phyloP scores from a whole-genome alignment of 2,329 filamentous ascomycete genomes.

The Penicillium sp. region DNA sequence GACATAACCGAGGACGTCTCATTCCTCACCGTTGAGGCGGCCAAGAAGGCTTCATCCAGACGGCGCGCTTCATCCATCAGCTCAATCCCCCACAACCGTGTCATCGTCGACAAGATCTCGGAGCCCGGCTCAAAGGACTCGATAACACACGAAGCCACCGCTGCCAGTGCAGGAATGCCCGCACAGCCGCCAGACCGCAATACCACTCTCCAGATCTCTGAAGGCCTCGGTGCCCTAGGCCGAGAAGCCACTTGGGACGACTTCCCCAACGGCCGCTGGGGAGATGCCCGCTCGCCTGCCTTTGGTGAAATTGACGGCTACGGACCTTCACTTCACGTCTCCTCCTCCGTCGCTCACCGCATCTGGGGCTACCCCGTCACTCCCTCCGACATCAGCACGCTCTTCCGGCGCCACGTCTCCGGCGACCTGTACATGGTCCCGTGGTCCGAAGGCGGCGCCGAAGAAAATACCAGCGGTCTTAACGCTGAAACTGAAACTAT shows the following conservation, averaged over 20 bases:
- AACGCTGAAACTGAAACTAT: slow-evolving; percentile 81
- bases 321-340: slow-evolving; percentile 91
- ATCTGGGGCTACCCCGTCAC: slow-evolving; percentile 83
- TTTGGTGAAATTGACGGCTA: slow-evolving; percentile 99
- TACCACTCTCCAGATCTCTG: slow-evolving; percentile 89
- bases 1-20: slow-evolving; percentile 41
- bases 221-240: slow-evolving; percentile 86
- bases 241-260: slow-evolving; percentile 98
- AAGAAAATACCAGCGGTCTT: slow-evolving; percentile 51
- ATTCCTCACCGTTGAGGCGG: slow-evolving; percentile 28
- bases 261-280: slow-evolving; percentile 95
- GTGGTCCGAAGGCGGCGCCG: slow-evolving; percentile 82
- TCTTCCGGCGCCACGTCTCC: slow-evolving; percentile 82
- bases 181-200: slow-evolving; percentile 73
- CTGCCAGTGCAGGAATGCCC: slow-evolving; percentile 77
- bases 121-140: slow-evolving; percentile 44
- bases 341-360: slow-evolving; percentile 77
- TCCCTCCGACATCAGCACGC: slow-evolving; percentile 71
- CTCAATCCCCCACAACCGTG: slow-evolving; percentile 83
- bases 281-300: slow-evolving; percentile 87
- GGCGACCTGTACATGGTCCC: slow-evolving; percentile 82
- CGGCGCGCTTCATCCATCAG: slow-evolving; percentile 78
- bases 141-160: slow-evolving; percentile 67
- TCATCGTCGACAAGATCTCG: slow-evolving; percentile 71
- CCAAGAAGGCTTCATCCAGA: slow-evolving; percentile 39